phyloP scores from a whole-genome alignment of 768 basidiomycete genomes.

The Pisolithus albus region DNA sequence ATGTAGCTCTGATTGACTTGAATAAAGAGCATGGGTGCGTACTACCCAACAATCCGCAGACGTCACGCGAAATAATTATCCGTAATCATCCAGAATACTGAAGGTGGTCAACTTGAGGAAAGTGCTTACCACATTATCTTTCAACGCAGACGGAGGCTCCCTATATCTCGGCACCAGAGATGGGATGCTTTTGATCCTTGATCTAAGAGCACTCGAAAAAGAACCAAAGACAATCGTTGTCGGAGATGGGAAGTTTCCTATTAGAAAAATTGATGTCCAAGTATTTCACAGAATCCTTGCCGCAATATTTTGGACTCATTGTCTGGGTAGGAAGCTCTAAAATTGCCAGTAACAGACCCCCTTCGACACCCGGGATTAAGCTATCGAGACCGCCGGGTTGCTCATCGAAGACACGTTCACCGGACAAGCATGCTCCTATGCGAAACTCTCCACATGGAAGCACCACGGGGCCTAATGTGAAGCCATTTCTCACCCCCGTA shows the following conservation, averaged over 20 bases:
- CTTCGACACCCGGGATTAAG: constrained; percentile 6
- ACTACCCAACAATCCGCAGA: background rate
- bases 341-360: constrained; percentile 5
- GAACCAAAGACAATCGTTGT: constrained; percentile 50
- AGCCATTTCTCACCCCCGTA: too few relatives aligned
- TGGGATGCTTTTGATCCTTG: constrained; percentile 57
- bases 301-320: background rate
- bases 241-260: constrained; percentile 39
- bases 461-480: too few relatives aligned
- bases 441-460: too few relatives aligned
- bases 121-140: constrained; percentile 52
- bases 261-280: constrained; percentile 54
- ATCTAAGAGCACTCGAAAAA: constrained; percentile 60
- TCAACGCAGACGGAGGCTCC: constrained; percentile 63
- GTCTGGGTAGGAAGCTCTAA: constrained; percentile 14
- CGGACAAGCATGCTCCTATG: too few relatives aligned
- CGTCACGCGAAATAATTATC: background rate
- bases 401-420: too few relatives aligned
- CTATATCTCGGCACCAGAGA: constrained; percentile 60
- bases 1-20: constrained; percentile 56
- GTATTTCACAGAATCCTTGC: constrained; percentile 27
- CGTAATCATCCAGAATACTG: constrained; percentile 39
- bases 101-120: constrained; percentile 49
- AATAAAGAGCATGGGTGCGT: constrained; percentile 69
- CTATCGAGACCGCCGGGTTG: constrained; percentile 6